Evolutionary conservation across 768 basidiomycete species (phyloP), one percentile per base, ranked within the genome.

Genomic region (Lentinula edodes): DNA sequence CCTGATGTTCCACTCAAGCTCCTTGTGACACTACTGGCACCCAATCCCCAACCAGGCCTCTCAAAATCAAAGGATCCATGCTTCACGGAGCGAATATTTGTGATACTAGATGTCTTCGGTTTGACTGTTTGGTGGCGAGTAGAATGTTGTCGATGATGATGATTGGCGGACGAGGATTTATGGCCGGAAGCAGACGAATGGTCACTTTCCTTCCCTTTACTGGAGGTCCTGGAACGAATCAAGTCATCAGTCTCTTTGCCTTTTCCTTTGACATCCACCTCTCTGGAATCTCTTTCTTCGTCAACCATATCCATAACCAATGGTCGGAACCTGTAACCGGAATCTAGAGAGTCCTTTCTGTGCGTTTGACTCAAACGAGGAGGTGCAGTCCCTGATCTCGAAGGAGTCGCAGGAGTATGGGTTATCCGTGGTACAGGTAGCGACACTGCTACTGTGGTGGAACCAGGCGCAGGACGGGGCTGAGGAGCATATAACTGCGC

Each of bases 21-120:
- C 41, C 64, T 52, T n/a, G 43, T 38, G 2, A 62, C 50, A 36
- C 5, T 52, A 72, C 64, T 76, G 71, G n/a, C 65, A 65, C 28
- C 69, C 69, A 71, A 63, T 20, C 73, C 74, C 77, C 79, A 78
- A 0, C 83, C 79, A 0, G 89, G 88, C 39, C 88, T 77, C 71
- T 90, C 89, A 65, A 90, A 90, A 67, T 90, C 89, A 69, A 90
- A 90, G 66, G 85, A 88, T 5, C 88, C 88, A 64, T 88, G 87
- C 67, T 88, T 87, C 45, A 76, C 81, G 1, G 81, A 73, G 53
- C 80, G 77, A 35, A 67, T 75, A 15, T 50, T 50, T 13, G 54
- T 20, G 23, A 54, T 39, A 23, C 52, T 61, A 23, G 65, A 67
- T 57, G 75, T 72, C 46, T 71, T 72, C 38, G 56, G 63, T 39